These are phyloP conservation scores for Emmonsia crescens DNA, from an alignment of 2,329 filamentous ascomycete genomes.

Conservation along the genomic window DNA sequence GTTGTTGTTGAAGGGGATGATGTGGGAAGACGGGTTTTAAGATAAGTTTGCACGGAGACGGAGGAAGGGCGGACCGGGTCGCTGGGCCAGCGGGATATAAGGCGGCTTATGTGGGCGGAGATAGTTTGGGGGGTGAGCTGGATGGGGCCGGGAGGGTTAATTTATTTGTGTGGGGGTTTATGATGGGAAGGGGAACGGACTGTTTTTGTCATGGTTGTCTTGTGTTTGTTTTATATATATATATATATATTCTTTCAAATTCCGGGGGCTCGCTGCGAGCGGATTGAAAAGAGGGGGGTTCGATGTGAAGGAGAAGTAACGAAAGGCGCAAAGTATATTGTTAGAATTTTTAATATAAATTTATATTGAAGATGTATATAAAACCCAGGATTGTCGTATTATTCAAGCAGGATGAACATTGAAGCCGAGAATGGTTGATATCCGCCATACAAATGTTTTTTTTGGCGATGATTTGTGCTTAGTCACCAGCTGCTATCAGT, in stretches of 20 bases:
- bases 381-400: neutral
- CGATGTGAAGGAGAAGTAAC: neutral
- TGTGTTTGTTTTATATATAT: too few species aligned
- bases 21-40: slow-evolving; percentile 24
- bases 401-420: neutral
- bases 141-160: slow-evolving; percentile 6
- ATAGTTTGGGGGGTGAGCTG: slow-evolving; percentile 21
- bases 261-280: too few species aligned
- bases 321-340: neutral
- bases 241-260: too few species aligned
- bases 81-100: slow-evolving; percentile 35
- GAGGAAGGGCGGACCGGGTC: slow-evolving; percentile 35
- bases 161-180: slow-evolving; percentile 1
- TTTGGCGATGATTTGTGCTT: neutral
- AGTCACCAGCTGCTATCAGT: neutral
- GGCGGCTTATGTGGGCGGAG: slow-evolving; percentile 29
- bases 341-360: too few species aligned
- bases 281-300: neutral
- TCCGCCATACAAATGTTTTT: neutral
- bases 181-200: neutral
- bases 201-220: slow-evolving; percentile 1
- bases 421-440: neutral
- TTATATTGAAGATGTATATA: neutral
- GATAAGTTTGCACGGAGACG: slow-evolving; percentile 35
- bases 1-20: slow-evolving; percentile 3